phyloP scores from a whole-genome alignment of 2,329 filamentous ascomycete species.

The Aureobasidium pullulans region DNA sequence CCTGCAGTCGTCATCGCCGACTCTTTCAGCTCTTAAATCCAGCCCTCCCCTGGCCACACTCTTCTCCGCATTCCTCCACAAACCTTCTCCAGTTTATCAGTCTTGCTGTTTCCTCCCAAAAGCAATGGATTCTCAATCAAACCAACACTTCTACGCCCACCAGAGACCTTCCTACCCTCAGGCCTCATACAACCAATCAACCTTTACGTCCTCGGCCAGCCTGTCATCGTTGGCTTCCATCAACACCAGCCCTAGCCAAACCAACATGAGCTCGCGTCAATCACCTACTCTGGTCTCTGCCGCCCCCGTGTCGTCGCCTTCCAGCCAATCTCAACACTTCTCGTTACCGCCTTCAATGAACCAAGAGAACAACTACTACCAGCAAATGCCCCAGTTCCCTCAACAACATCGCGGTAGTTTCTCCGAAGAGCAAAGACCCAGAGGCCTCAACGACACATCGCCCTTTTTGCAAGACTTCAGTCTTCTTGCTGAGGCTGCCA shows the following conservation, averaged over 20 bases:
- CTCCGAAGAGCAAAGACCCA: constrained; percentile 21
- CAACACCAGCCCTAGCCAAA: constrained; percentile 18
- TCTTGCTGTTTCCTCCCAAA: not conserved
- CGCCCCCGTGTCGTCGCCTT: constrained; percentile 26
- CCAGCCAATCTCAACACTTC: constrained; percentile 22
- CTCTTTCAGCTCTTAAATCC: constrained; percentile 7
- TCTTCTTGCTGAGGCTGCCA: constrained; percentile 85
- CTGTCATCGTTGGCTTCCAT: constrained; percentile 31
- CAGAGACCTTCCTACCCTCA: constrained; percentile 31
- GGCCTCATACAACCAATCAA: constrained; percentile 25
- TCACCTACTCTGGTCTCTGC: constrained; percentile 29
- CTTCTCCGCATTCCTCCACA: constrained; percentile 14
- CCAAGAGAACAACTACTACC: constrained; percentile 20
- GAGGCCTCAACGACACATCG: constrained; percentile 38
- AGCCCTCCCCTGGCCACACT: not conserved
- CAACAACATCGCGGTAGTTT: constrained; percentile 21
- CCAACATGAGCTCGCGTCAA: constrained; percentile 22
- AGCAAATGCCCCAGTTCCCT: constrained; percentile 22
- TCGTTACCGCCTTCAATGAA: constrained; percentile 21
- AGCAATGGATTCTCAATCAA: constrained; percentile 12
- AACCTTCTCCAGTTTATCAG: constrained; percentile 10
- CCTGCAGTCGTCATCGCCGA: constrained; percentile 6
- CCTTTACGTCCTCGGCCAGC: constrained; percentile 37
- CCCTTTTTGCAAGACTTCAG: constrained; percentile 73
- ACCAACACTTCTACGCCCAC: constrained; percentile 11